Percentiles rank a stretch among this genome's conserved stretches.
These are phyloP conservation scores for Bipolaris bicolor DNA, from an alignment of 2,329 filamentous ascomycete genomes.

Conservation along the genomic window DNA sequence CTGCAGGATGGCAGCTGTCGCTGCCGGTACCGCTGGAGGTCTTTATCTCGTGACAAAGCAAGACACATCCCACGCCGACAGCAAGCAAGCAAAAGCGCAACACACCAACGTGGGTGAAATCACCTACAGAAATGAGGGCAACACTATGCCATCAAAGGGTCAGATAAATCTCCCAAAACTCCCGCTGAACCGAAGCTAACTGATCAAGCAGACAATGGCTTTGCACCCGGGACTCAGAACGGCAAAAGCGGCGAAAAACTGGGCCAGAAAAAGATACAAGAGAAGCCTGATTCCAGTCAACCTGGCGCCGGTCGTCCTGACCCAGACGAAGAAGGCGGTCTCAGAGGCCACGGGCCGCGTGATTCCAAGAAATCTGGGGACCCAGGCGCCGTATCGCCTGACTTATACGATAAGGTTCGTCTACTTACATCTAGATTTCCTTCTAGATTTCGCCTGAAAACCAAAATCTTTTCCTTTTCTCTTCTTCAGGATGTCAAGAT, in stretches of 20 bases:
- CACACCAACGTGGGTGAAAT: background rate
- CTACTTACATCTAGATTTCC: background rate
- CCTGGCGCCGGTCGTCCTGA: slow-evolving; percentile 6
- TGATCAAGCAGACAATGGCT: background rate
- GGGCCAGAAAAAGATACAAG: background rate
- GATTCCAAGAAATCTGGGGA: background rate
- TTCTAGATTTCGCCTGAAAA: too few species aligned
- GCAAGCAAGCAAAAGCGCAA: background rate
- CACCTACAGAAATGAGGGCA: background rate
- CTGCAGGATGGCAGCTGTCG: slow-evolving; percentile 1
- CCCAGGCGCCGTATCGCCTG: slow-evolving; percentile 23
- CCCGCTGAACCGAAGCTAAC: background rate
- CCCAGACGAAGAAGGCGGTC: background rate
- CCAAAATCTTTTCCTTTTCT: too few species aligned
- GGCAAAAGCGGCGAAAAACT: slow-evolving; percentile 5
- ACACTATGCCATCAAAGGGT: background rate
- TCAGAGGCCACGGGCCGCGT: background rate
- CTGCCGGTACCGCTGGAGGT: background rate
- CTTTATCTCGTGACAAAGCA: slow-evolving; percentile 1
- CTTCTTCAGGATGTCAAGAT: too few species aligned
- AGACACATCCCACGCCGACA: background rate
- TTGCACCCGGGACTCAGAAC: background rate
- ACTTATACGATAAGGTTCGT: slow-evolving; percentile 37
- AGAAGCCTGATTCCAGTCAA: background rate
- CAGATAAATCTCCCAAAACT: too few species aligned